phyloP scores from a whole-genome alignment of 805 yeast species.

The Candida yuanshanica region DNA sequence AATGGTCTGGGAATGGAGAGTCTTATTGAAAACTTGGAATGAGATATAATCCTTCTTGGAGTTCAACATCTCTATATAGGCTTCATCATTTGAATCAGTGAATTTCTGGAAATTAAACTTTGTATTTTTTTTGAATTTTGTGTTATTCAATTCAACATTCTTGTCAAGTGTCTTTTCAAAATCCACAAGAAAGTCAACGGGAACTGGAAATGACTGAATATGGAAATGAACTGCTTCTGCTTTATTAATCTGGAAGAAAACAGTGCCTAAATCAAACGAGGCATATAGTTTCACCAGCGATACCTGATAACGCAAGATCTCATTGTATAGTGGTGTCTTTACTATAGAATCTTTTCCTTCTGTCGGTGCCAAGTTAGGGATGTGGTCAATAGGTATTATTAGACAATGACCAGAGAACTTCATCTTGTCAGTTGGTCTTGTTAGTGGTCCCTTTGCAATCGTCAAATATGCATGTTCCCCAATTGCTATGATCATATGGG shows the following conservation, averaged over 20 bases:
- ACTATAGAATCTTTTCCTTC: conserved; percentile 15
- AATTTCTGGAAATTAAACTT: conserved; percentile 37
- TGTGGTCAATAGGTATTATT: conserved; percentile 73
- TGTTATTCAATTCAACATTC: conserved; percentile 41
- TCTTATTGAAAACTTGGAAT: conserved; percentile 30
- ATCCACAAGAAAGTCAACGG: conserved; percentile 34
- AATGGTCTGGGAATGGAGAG: conserved; percentile 26
- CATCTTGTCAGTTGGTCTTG: conserved; percentile 42
- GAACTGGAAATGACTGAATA: conserved; percentile 70
- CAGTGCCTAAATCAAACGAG: conserved; percentile 41
- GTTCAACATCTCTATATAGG: conserved; percentile 24
- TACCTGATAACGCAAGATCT: conserved; percentile 40
- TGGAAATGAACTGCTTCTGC: conserved; percentile 66
- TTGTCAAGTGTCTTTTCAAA: conserved; percentile 44
- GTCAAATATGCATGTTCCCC: conserved; percentile 65
- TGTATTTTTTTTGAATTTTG: conserved; percentile 37
- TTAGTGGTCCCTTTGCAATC: conserved; percentile 81
- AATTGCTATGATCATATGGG: conserved; percentile 76
- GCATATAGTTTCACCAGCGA: conserved; percentile 43
- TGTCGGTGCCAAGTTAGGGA: conserved; percentile 36
- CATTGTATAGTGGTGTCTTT: conserved; percentile 34
- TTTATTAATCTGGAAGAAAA: conserved; percentile 68
- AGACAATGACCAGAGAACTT: conserved; percentile 77
- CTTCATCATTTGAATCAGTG: conserved; percentile 19
- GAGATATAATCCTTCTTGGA: conserved; percentile 24